These are phyloP conservation scores for Suillus hirtellus DNA, from an alignment of 768 basidiomycete genomes.

Conservation along the genomic window DNA sequence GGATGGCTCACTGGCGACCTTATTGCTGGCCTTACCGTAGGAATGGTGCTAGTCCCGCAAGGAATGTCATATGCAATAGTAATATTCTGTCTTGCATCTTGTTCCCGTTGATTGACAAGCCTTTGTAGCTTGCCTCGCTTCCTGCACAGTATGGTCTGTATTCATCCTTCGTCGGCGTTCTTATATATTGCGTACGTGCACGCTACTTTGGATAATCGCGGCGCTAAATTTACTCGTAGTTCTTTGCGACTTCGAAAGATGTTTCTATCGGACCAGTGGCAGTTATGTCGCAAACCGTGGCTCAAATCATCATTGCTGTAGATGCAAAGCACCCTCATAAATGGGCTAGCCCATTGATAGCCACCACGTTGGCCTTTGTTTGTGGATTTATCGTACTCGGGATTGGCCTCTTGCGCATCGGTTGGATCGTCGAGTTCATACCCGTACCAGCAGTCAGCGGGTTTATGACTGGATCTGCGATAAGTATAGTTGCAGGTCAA, in stretches of 20 bases:
- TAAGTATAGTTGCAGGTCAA: constrained; percentile 87
- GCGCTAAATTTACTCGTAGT: constrained; percentile 39
- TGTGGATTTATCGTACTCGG: constrained; percentile 90
- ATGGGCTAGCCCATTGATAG: constrained; percentile 75
- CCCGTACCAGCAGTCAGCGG: constrained; percentile 81
- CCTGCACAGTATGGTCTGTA: constrained; percentile 89
- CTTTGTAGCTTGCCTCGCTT: constrained; percentile 73
- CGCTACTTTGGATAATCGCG: not conserved
- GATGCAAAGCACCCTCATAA: constrained; percentile 49
- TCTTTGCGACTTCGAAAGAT: constrained; percentile 98
- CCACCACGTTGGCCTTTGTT: constrained; percentile 80
- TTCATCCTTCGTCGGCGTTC: constrained; percentile 87
- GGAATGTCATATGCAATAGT: constrained; percentile 87
- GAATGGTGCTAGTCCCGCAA: constrained; percentile 94
- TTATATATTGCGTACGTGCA: constrained; percentile 74
- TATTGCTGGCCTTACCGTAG: constrained; percentile 90
- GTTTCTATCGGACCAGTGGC: constrained; percentile 99
- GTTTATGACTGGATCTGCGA: constrained; percentile 98
- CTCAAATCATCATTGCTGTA: constrained; percentile 76
- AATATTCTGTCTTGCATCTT: constrained; percentile 8
- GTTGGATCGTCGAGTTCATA: constrained; percentile 96
- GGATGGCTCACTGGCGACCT: constrained; percentile 87
- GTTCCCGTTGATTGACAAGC: not conserved
- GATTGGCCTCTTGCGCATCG: constrained; percentile 85
- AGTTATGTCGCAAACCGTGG: constrained; percentile 91